phyloP scores from a whole-genome alignment of 192 early-diverging fungal species.

The Entomortierella lignicola region DNA sequence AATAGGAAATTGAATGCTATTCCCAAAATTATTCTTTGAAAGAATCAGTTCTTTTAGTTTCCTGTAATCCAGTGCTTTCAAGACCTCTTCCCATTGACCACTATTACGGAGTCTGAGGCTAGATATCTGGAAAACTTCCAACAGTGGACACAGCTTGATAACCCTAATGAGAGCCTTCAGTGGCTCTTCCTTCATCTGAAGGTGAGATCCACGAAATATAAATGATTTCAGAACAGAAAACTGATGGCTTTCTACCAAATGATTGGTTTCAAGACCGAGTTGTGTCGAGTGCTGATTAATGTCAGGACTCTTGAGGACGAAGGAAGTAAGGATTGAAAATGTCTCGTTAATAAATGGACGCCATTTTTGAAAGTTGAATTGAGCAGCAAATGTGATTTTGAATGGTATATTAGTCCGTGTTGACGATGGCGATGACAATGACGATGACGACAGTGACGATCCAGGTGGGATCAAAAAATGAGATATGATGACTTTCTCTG shows the following conservation, averaged over 20 bases:
- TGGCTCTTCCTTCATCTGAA: neutral
- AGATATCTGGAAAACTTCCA: neutral
- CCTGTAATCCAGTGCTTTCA: constrained; percentile 4
- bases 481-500: neutral
- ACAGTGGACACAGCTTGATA: neutral
- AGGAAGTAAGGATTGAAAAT: neutral
- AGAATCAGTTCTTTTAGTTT: neutral
- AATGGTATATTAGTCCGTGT: too few relatives aligned
- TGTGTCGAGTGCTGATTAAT: neutral
- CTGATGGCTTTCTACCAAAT: neutral
- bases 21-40: neutral
- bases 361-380: too few relatives aligned
- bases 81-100: neutral
- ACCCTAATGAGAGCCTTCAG: neutral
- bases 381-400: too few relatives aligned
- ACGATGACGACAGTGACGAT: too few relatives aligned
- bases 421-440: too few relatives aligned
- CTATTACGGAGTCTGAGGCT: neutral
- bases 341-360: too few relatives aligned
- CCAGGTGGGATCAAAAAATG: too few relatives aligned
- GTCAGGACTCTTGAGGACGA: neutral
- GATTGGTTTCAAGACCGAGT: neutral
- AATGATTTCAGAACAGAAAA: neutral
- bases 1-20: too few relatives aligned
- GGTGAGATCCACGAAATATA: neutral